A percentile compares a stretch with the other conserved stretches of the same genome.
These are phyloP conservation scores for Litchi chinensis DNA, from an alignment of 345 rosid genomes.

Conservation along the genomic window DNA sequence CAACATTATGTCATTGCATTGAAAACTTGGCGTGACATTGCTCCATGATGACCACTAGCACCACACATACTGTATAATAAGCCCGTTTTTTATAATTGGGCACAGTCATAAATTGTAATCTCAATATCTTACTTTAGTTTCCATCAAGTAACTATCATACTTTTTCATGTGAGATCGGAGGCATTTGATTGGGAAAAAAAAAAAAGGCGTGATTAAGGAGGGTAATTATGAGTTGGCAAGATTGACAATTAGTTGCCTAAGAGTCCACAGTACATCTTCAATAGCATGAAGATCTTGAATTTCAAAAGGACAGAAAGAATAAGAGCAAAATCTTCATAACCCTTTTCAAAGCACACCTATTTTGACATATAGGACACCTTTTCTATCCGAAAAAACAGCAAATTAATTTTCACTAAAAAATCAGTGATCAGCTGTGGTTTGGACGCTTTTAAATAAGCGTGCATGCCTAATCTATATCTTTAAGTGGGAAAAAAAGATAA, in stretches of 20 bases:
- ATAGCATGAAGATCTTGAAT: constrained; percentile 2
- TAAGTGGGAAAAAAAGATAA: neutral
- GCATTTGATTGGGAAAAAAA: neutral
- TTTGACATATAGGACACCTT: constrained; percentile 11
- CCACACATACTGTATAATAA: constrained; percentile 5
- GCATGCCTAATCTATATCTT: neutral
- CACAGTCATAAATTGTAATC: neutral
- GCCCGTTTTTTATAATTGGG: neutral
- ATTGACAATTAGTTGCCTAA: constrained; percentile 11
- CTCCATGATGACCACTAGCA: constrained; percentile 12
- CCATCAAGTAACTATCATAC: neutral
- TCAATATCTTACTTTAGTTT: neutral
- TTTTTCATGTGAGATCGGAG: neutral
- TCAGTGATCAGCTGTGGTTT: constrained; percentile 8
- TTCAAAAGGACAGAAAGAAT: neutral
- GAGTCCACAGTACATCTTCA: constrained; percentile 2
- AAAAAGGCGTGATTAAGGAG: neutral
- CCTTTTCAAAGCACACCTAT: constrained; percentile 19
- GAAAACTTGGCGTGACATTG: constrained; percentile 8
- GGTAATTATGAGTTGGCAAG: constrained; percentile 11
- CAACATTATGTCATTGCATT: neutral
- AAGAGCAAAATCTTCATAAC: constrained; percentile 15
- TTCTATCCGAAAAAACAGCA: constrained; percentile 1
- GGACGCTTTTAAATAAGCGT: constrained; percentile 5
- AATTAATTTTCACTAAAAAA: neutral